Evolutionary conservation across 129 eudicot genomes (phyloP), one percentile per base, ranked within the genome.

Genomic region (Apium graveolens): DNA sequence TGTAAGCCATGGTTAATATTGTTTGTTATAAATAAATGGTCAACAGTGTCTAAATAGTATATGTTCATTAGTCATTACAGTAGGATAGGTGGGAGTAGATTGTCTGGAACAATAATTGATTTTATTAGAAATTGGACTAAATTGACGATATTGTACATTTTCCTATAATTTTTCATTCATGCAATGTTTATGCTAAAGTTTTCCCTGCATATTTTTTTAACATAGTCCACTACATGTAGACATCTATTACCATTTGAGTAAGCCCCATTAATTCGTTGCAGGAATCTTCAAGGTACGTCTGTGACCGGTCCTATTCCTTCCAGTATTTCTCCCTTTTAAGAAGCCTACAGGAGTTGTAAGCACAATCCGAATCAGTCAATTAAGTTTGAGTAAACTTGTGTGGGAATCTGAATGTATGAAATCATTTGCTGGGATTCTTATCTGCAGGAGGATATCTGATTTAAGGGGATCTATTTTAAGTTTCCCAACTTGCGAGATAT

Each of bases 401-500:
- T 53, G 26, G 11, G 24, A 5, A 53, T 53, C 27, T 53, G 27
- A 21, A 53, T 53, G 27, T 21, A 53, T 53, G 8, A 20, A 53
- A 26, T 53, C 44, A 69, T 69, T 69, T 69, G 6, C 73, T 69
- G 11, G 5, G 73, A 7, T 69, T 69, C 41, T 11, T 69, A 38
- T 69, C 10, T 35, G n/a, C 73, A 69, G 73, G 73, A 69, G 73
- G 73, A 69, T 69, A 27, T 69, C 73, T 34, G 73, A 69, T 69
- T 69, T 68, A 41, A 26, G n/a, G 16, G 73, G 42, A 32, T 16
- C 73, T 31, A 12, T 18, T 32, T 31, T 26, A 69, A 69, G 73
- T 32, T 69, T 39, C 73, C 73, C 11, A 27, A 69, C 37, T 69
- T 69, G 73, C 24, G 42, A 34, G 21, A 34, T 34, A 68, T 68